Conservation (phyloP, 345 rosid species). For the Syzygium oleosum region DNA sequence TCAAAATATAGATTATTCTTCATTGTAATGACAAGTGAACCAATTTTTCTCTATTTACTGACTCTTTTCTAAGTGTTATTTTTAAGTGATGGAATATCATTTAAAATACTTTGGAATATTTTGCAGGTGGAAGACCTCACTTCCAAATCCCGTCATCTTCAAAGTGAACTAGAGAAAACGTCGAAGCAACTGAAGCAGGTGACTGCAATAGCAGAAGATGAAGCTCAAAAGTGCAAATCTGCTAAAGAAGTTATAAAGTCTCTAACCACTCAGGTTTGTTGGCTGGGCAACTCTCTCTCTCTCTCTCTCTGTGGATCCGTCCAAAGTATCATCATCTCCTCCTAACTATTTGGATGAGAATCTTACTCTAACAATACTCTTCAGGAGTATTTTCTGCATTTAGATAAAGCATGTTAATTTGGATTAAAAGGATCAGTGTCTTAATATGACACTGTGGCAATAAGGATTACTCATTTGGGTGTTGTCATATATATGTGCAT, state of each 20-base stretch:
- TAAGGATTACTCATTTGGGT: not conserved
- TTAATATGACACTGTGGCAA: not conserved
- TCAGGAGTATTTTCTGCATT: not conserved
- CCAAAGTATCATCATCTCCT: not conserved
- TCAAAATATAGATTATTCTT: not conserved
- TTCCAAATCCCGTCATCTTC: conserved; percentile 44
- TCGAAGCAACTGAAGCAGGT: conserved; percentile 54
- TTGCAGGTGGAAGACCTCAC: conserved; percentile 70
- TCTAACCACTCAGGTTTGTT: conserved; percentile 64
- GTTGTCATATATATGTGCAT: not conserved
- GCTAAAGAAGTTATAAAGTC: conserved; percentile 79
- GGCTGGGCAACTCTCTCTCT: not conserved
- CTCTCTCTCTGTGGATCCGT: not conserved
- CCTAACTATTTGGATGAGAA: not conserved
- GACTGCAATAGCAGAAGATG: conserved; percentile 66
- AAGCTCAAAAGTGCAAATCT: conserved; percentile 77
- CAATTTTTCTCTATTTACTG: not conserved
- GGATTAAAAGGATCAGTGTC: not conserved
- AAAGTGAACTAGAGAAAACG: conserved; percentile 68
- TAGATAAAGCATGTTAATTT: not conserved
- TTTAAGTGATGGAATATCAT: not conserved
- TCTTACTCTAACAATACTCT: not conserved
- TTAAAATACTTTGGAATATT: not conserved
- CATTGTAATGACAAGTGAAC: not conserved
- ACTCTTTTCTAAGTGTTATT: not conserved